Evolutionary conservation across 306 rosid genomes (phyloP).

Genomic region (Trifolium dubium): DNA sequence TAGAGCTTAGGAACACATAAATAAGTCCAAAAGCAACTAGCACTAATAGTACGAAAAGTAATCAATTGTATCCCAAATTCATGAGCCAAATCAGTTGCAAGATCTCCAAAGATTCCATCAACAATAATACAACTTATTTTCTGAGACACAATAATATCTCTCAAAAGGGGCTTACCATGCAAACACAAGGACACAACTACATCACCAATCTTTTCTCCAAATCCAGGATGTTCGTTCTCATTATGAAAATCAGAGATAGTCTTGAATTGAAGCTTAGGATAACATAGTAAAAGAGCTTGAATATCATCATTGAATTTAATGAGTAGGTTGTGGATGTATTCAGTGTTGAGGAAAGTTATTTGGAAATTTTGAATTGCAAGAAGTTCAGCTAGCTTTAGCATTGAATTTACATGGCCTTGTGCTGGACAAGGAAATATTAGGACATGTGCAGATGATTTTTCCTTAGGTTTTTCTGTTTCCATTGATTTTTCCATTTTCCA

Average conservation of each 20-base stretch:
- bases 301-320: conserved; percentile 29
- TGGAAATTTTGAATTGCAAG: conserved; percentile 40
- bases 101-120: conserved; percentile 49
- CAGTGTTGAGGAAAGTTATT: conserved; percentile 55
- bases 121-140: conserved; percentile 47
- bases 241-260: conserved; percentile 49
- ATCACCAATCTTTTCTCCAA: conserved; percentile 16
- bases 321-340: conserved; percentile 43
- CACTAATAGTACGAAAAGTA: conserved; percentile 50
- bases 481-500: neutral
- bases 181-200: neutral
- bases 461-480: neutral
- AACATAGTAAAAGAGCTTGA: conserved; percentile 29
- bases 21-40: conserved; percentile 56
- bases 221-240: conserved; percentile 34
- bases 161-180: conserved; percentile 40
- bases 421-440: conserved; percentile 46
- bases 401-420: conserved; percentile 55
- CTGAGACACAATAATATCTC: conserved; percentile 28
- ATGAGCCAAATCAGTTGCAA: conserved; percentile 42
- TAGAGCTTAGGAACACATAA: conserved; percentile 42
- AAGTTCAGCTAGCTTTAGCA: conserved; percentile 62
- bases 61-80: conserved; percentile 45
- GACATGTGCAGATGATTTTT: conserved; percentile 20
- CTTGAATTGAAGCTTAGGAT: conserved; percentile 49